Base-by-base conservation (phyloP, 176 grass and related monocot genomes). In the Avena insularis region DNA sequence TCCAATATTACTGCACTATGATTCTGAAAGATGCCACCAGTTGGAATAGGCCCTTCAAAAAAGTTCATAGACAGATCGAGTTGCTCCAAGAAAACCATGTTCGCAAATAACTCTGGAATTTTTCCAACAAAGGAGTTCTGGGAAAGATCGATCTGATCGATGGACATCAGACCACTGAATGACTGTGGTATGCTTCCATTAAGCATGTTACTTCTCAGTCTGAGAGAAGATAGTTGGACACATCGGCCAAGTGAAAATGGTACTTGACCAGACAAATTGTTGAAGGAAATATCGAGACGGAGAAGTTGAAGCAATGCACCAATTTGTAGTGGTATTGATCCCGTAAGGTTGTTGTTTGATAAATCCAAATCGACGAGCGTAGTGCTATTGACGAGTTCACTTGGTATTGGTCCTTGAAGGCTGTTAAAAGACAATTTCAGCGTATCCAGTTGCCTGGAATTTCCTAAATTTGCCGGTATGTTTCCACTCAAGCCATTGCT, bases 401-500 rank as follows among this genome's bases (percentile, higher is more conserved):
- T 40, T 79, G 77, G 55, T 45, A 79, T 79, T 45, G 33, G 53
- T 56, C 80, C 80, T 40, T 56, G 0, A 15, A 82, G 19, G 19
- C 4, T 70, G 80, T 71, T 82, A 2, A 15, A 15, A 56, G 80
- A 82, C 20, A 82, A 16, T 6, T 16, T 10, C 1, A 82, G 64
- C 19, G 13, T 6, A n/a, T 0, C 0, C 5, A 82, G 17, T 53
- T 53, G 61, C 12, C 0, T 0, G 46, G 16, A 67, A 1, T 53
- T 0, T 20, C 16, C 14, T 36, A 82, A 82, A 82, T 6, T 82
- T 36, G 16, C 2, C 2, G 79, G 79, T 33, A 82, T 68, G n/a
- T 21, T 69, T 17, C 82, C 90, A 46, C 12, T 48, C 27, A 94
- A 84, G 0, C 4, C 5, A 8, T 91, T 90, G 1, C 2, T 36